Percentiles rank a stretch among this genome's conserved stretches.
Conservation (phyloP, 2,329 filamentous ascomycete genomes). For the Neopestalotiopsis sp. region DNA sequence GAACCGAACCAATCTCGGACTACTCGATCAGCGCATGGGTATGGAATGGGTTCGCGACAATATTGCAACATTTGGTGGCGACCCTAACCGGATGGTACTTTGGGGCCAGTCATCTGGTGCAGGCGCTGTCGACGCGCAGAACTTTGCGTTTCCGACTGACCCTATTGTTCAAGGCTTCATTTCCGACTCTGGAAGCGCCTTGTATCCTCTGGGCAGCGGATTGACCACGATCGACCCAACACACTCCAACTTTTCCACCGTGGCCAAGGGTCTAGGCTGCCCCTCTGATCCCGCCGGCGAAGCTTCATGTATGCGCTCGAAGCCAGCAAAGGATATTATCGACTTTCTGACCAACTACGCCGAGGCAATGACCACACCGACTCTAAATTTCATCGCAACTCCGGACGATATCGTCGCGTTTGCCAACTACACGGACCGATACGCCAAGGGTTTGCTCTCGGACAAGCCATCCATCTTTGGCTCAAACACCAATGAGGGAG, state of each 20-base stretch:
- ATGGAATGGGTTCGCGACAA: conserved; percentile 58
- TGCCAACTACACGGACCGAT: conserved; percentile 12
- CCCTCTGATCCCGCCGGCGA: not conserved
- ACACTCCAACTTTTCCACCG: not conserved
- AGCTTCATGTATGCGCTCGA: not conserved
- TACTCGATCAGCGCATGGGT: conserved; percentile 56
- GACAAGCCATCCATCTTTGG: conserved; percentile 2
- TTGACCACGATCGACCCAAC: not conserved
- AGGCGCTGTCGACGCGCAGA: not conserved
- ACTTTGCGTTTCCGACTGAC: not conserved
- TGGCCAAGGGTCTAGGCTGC: conserved; percentile 2
- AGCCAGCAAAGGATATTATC: not conserved
- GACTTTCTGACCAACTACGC: not conserved
- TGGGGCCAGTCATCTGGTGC: conserved; percentile 54
- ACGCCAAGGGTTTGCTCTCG: not conserved
- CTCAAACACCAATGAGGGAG: not conserved
- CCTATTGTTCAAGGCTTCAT: conserved; percentile 9
- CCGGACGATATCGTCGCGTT: conserved; percentile 3
- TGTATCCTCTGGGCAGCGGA: not conserved
- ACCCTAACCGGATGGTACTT: conserved; percentile 47
- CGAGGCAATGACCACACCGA: not conserved
- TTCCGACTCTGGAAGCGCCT: not conserved
- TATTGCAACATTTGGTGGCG: conserved; percentile 56
- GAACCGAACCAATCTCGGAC: conserved; percentile 48
- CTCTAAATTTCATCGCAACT: not conserved